Conservation (phyloP, 2,329 filamentous ascomycete species). For the Hypocrella siamensis region DNA sequence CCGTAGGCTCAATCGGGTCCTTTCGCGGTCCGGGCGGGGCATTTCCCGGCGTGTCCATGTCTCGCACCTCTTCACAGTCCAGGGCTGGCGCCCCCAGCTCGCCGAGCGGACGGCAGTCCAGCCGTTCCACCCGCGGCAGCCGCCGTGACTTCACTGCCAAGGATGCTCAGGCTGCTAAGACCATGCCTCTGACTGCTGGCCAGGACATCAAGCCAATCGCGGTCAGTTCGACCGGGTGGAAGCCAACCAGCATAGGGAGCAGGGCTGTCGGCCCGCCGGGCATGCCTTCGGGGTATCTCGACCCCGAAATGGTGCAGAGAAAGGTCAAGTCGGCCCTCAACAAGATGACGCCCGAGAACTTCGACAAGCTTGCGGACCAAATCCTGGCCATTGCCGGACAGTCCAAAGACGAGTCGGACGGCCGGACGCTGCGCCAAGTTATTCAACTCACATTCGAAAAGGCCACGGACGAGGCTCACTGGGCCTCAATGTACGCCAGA, state of each 20-base stretch:
- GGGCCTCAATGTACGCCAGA: slow-evolving; percentile 97
- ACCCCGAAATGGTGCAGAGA: slow-evolving; percentile 86
- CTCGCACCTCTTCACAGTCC: slow-evolving; percentile 46
- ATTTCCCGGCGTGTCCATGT: slow-evolving; percentile 50
- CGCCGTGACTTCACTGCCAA: slow-evolving; percentile 43
- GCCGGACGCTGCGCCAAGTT: slow-evolving; percentile 87
- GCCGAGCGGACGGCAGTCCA: slow-evolving; percentile 43
- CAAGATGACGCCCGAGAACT: slow-evolving; percentile 99
- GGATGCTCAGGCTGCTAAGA: slow-evolving; percentile 61
- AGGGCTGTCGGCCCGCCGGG: slow-evolving; percentile 20
- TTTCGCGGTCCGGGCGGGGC: slow-evolving; percentile 30
- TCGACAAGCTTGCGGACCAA: slow-evolving; percentile 86
- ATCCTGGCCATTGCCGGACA: slow-evolving; percentile 86
- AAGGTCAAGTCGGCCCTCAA: slow-evolving; percentile 98
- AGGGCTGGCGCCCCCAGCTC: slow-evolving; percentile 51
- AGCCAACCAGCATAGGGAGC: slow-evolving; percentile 55
- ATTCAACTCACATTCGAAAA: slow-evolving; percentile 99
- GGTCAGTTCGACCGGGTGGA: slow-evolving; percentile 68
- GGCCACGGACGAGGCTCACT: slow-evolving; percentile 94
- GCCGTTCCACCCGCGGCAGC: slow-evolving; percentile 47
- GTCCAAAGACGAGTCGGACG: slow-evolving; percentile 89
- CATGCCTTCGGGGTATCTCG: slow-evolving; percentile 39
- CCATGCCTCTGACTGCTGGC: slow-evolving; percentile 81
- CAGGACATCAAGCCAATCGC: slow-evolving; percentile 69
- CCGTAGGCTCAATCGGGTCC: slow-evolving; percentile 23